These are phyloP conservation scores for Tetrahymena elliotti DNA, from an alignment of 73 alveolate species.

Conservation along the genomic window DNA sequence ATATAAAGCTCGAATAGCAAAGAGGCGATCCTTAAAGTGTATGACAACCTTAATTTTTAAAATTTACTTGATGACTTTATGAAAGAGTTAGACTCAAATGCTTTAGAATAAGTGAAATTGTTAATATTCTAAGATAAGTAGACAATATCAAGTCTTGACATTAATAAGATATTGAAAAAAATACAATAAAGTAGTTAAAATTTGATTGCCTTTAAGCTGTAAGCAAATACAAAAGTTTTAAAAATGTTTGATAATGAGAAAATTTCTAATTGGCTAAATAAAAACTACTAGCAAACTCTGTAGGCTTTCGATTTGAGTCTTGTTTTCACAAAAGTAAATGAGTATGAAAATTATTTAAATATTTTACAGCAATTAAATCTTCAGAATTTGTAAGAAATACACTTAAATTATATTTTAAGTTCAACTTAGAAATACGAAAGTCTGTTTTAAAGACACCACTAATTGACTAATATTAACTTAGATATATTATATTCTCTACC, in stretches of 20 bases:
- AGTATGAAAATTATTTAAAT: neutral
- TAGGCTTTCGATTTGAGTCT: neutral
- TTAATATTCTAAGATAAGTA: neutral
- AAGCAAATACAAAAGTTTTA: neutral
- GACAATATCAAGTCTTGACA: neutral
- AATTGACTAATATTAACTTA: neutral
- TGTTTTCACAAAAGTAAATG: neutral
- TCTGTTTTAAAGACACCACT: neutral
- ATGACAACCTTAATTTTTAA: neutral
- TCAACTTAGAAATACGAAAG: neutral
- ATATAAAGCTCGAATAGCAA: neutral
- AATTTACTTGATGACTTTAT: neutral
- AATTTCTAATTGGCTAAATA: neutral
- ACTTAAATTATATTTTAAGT: neutral
- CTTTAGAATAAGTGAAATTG: neutral
- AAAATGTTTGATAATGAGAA: neutral
- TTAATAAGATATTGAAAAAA: neutral
- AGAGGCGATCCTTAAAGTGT: neutral
- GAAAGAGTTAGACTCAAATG: neutral
- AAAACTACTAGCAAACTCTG: neutral
- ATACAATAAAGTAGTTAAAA: neutral
- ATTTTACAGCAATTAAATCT: neutral
- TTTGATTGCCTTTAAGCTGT: neutral
- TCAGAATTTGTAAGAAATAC: neutral
- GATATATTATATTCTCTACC: neutral